These are phyloP conservation scores for Anthracocystis setariae DNA, from an alignment of 1,284 basidiomycete genomes.

Conservation along the genomic window DNA sequence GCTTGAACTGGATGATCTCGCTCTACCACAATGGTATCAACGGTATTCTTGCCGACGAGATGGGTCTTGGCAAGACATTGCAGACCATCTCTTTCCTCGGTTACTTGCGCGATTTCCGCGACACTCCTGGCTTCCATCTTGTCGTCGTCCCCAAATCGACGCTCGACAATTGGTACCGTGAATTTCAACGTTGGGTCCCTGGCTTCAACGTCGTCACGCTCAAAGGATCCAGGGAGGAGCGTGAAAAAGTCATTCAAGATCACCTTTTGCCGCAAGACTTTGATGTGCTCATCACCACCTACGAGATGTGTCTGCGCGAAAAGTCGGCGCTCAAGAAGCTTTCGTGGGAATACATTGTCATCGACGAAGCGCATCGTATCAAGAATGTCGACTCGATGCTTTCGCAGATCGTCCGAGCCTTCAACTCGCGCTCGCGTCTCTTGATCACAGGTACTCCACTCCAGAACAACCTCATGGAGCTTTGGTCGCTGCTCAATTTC, in stretches of 20 bases:
- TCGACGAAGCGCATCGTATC: constrained; percentile 99
- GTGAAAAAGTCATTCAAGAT: constrained; percentile 80
- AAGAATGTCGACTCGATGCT: constrained; percentile 98
- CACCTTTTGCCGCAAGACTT: constrained; percentile 88
- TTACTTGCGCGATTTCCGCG: constrained; percentile 87
- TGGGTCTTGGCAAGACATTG: constrained; percentile 97
- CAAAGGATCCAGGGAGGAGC: constrained; percentile 89
- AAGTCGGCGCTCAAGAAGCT: constrained; percentile 91
- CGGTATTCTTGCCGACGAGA: constrained; percentile 65
- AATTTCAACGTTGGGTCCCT: constrained; percentile 91
- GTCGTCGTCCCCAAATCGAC: constrained; percentile 98
- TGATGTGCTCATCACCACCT: constrained; percentile 94
- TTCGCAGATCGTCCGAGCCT: constrained; percentile 91
- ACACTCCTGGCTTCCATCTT: constrained; percentile 84
- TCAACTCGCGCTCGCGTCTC: constrained; percentile 85
- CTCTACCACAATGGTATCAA: constrained; percentile 63
- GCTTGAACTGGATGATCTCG: constrained; percentile 88
- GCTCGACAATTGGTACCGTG: constrained; percentile 94
- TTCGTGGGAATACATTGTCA: constrained; percentile 96
- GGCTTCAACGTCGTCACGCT: constrained; percentile 81
- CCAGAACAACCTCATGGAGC: constrained; percentile 96
- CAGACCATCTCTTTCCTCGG: constrained; percentile 98
- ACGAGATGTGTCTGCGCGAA: constrained; percentile 97
- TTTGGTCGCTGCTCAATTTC: constrained; percentile 95
- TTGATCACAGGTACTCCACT: constrained; percentile 97